These are phyloP conservation scores for Helicostylum pulchrum DNA, from an alignment of 192 early-diverging fungal genomes.

Conservation along the genomic window DNA sequence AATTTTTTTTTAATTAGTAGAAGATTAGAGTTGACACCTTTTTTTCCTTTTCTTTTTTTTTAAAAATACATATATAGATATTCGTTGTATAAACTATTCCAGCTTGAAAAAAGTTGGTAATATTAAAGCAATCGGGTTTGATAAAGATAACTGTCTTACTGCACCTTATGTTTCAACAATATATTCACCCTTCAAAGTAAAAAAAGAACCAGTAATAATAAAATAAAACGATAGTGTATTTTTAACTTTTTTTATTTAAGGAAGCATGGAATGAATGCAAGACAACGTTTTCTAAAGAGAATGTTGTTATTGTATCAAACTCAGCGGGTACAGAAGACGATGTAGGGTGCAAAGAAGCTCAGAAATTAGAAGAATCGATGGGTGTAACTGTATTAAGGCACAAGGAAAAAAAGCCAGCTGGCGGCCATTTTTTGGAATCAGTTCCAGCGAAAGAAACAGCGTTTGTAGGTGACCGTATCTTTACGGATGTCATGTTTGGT, in stretches of 20 bases:
- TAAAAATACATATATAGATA: slow-evolving; percentile 39
- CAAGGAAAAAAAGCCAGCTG: slow-evolving; percentile 69
- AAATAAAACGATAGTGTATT: neutral
- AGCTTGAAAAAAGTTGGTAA: slow-evolving; percentile 50
- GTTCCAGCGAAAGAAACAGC: slow-evolving; percentile 46
- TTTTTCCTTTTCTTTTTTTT: too few species aligned
- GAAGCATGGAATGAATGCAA: slow-evolving; percentile 66
- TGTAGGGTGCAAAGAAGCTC: slow-evolving; percentile 47
- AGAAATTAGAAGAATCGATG: slow-evolving; percentile 42
- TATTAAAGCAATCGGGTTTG: slow-evolving; percentile 80
- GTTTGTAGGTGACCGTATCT: slow-evolving; percentile 82
- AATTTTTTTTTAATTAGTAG: neutral
- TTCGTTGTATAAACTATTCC: slow-evolving; percentile 65
- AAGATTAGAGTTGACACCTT: neutral
- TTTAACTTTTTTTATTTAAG: slow-evolving; percentile 24
- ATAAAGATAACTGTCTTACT: slow-evolving; percentile 97
- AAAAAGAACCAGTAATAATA: neutral
- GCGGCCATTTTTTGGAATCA: slow-evolving; percentile 55
- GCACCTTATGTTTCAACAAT: slow-evolving; percentile 71
- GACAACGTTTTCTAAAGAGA: slow-evolving; percentile 53
- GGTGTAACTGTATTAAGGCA: slow-evolving; percentile 60
- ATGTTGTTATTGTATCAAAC: slow-evolving; percentile 86
- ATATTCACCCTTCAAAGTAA: slow-evolving; percentile 66
- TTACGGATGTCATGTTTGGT: slow-evolving; percentile 86
- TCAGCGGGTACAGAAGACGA: slow-evolving; percentile 87